These are phyloP conservation scores for Russula compacta DNA, from an alignment of 768 basidiomycete species.

Conservation along the genomic window DNA sequence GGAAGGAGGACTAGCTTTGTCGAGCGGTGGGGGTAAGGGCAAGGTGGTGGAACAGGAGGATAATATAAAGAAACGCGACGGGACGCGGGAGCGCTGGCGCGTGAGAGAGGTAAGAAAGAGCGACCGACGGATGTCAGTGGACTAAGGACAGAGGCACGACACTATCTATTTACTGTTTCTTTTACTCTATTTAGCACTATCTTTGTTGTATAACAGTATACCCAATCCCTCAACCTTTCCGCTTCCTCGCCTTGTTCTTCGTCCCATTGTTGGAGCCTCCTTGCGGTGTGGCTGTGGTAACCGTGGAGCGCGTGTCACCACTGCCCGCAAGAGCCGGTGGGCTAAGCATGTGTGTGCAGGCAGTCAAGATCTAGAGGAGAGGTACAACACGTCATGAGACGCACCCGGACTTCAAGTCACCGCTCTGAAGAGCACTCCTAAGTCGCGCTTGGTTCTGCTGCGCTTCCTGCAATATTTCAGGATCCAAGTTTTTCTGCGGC, in stretches of 20 bases:
- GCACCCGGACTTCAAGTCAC: constrained; percentile 38
- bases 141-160: background rate
- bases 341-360: background rate
- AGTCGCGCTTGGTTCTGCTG: constrained; percentile 52
- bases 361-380: background rate
- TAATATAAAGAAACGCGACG: constrained; percentile 1
- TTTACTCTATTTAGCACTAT: background rate
- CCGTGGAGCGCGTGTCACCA: constrained; percentile 1
- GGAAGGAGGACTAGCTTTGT: background rate
- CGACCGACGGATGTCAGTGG: constrained; percentile 13
- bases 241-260: constrained; percentile 14
- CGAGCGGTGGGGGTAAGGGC: constrained; percentile 1
- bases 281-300: constrained; percentile 11
- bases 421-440: constrained; percentile 43
- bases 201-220: background rate
- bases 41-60: constrained; percentile 15
- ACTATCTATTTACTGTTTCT: background rate
- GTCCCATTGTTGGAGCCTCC: background rate
- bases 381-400: background rate
- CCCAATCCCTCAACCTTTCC: background rate
- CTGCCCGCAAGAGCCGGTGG: constrained; percentile 1
- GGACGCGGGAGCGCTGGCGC: constrained; percentile 15
- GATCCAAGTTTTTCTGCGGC: constrained; percentile 65
- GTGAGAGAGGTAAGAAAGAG: constrained; percentile 11
- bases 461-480: constrained; percentile 56